These are phyloP conservation scores for Rhizophagus sp. DNA, from an alignment of 192 early-diverging fungal genomes.

Conservation along the genomic window DNA sequence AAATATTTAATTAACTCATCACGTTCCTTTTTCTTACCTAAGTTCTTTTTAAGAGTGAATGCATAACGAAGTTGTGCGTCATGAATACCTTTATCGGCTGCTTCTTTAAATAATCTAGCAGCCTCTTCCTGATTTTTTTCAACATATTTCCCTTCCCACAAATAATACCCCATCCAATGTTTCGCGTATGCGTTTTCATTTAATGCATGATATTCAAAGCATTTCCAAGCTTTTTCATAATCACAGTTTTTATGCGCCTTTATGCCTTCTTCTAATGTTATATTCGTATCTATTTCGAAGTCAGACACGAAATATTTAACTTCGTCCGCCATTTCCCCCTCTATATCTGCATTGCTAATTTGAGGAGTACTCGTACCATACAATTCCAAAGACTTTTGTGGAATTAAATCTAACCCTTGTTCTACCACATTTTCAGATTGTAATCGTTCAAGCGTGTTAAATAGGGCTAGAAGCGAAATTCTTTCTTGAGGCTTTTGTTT, in stretches of 20 bases:
- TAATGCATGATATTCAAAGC: conserved; percentile 10
- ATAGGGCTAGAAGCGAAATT: background rate
- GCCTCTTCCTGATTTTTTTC: no score
- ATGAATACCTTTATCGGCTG: background rate
- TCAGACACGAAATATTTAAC: no score
- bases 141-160: no score
- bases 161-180: conserved; percentile 13
- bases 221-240: conserved; percentile 18
- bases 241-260: background rate
- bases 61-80: conserved; percentile 20
- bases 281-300: no score
- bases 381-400: no score
- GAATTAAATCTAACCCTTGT: no score
- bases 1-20: conserved; percentile 2
- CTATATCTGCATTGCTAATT: no score
- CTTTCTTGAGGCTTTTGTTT: background rate
- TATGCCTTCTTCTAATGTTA: background rate
- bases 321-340: no score
- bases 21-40: background rate
- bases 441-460: background rate
- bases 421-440: no score
- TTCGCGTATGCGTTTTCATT: background rate
- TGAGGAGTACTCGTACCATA: no score
- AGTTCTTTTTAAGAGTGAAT: background rate
- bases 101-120: no score